Evolutionary conservation across 768 basidiomycete species (phyloP), one percentile per base, ranked within the genome.

Genomic region (Galerina sulciceps): DNA sequence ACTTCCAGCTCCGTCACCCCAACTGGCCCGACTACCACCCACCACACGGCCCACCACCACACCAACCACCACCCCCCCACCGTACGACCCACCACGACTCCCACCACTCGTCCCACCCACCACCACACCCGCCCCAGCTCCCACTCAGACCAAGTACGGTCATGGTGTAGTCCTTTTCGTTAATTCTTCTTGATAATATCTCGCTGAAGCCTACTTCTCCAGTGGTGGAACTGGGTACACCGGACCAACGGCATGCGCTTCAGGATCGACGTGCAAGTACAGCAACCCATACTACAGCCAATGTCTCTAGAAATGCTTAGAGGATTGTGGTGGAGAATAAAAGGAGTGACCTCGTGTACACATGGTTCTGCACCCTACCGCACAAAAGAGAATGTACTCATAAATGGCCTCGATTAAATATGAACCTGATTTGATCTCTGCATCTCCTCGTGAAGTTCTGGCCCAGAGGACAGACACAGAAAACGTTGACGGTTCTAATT

Each of bases 101-200:
- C 49, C 13, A 31, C 49, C 13, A 31, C 26, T 31, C 26, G 8
- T 8, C 26, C 26, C 26, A 31, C 4, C 4, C 53, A 60, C 66
- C 63, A 70, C 62, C 36, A 41, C 48, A 14, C 40, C 65, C 44
- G 55, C 70, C 34, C 64, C 73, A n/a, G 65, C 58, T 58, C 63
- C 70, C 43, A 74, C 73, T 26, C 72, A 73, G 63, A 65, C 71
- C 61, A 69, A 74, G 51, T 76, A 65, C 53, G 74, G 74, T 47
- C 74, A 73, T 75, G 74, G 75, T 75, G 53, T n/a, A 62, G 72
- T 66, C 26, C 15, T 10, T n/a, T 14, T 47, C 38, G 26, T 18
- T 4, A n/a, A 9, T 53, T 40, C 31, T 23, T 45, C 49, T 17
- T 20, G 10, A 18, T 44, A 20, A 22, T 48, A 6, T 15, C 18